Percentiles rank a stretch among this genome's conserved stretches.
phyloP scores from a whole-genome alignment of 805 yeast species.

The Pichia rugopelliculosa region DNA sequence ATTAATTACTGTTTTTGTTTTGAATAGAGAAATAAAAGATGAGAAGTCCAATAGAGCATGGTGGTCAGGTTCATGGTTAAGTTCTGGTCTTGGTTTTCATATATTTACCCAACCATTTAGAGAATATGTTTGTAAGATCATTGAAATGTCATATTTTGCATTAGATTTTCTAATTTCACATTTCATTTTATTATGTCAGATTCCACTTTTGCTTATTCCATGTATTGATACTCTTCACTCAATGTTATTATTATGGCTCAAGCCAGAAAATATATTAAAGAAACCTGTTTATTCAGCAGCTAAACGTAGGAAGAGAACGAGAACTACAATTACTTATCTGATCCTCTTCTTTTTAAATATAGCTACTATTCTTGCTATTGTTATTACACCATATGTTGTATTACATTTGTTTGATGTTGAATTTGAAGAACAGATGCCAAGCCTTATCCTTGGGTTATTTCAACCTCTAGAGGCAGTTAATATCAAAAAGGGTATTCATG shows the following conservation, averaged over 20 bases:
- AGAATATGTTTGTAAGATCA: conserved; percentile 54
- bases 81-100: conserved; percentile 55
- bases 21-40: conserved; percentile 57
- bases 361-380: conserved; percentile 25
- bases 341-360: conserved; percentile 31
- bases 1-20: conserved; percentile 37
- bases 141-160: conserved; percentile 62
- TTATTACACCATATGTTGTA: conserved; percentile 35
- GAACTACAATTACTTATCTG: conserved; percentile 27
- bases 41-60: conserved; percentile 59
- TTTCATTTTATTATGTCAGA: conserved; percentile 45
- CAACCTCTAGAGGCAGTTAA: conserved; percentile 36
- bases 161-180: conserved; percentile 59
- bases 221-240: conserved; percentile 63
- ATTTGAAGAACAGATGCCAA: conserved; percentile 35
- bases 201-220: conserved; percentile 58
- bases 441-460: conserved; percentile 25
- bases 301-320: conserved; percentile 35
- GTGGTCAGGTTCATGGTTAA: conserved; percentile 76
- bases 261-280: conserved; percentile 37
- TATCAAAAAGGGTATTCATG: conserved; percentile 32
- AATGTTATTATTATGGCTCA: conserved; percentile 59
- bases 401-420: conserved; percentile 32
- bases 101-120: conserved; percentile 55
- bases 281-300: conserved; percentile 37